Evolutionary conservation across 2,329 filamentous ascomycete species (phyloP), one percentile per base, ranked within the genome.

Genomic region (Fusarium sp.): DNA sequence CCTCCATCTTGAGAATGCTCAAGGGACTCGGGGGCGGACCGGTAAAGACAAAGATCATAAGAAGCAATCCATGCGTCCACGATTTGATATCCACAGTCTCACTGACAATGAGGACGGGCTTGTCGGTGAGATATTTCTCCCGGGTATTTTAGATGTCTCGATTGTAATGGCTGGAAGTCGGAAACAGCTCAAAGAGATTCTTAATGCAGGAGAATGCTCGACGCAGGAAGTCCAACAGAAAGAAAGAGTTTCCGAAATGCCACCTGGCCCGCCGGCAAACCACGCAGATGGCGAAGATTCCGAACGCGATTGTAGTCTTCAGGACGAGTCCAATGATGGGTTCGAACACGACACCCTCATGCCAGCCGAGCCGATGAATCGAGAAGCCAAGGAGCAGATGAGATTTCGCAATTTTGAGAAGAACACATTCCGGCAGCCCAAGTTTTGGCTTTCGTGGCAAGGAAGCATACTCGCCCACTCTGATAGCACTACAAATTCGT

Each of bases 391-490:
- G 3, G 24, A 54, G 28, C 33, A 14, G 17, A 10, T n/a, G 2
- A 44, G 62, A 2, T 67, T 52, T 10, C 17, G n/a, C 6, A 60
- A 40, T 3, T 67, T 67, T 3, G 62, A 67, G 28, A 66, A 67
- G 24, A 63, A 66, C 6, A 67, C 57, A 1, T 67, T 67, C 14
- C 36, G 64, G 14, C 57, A 67, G 38, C 64, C 57, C 31, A 67
- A 67, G 11, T 67, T 67, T 22, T 67, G 64, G 64, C 52, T 67
- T 28, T 49, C 13, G 5, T 67, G 57, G 62, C 33, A 48, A 36
- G 62, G 64, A 1, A 36, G 6, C 11, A 26, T 51, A n/a, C 45
- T 62, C 13, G 26, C 14, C 10, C 6, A 7, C 2, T 11, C 15
- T 5, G 26, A 18, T 10, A 7, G 11, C 4, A 13, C 5, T 11